Base-by-base conservation (phyloP, 805 yeast species). In the Torulaspora microellipsoides region DNA sequence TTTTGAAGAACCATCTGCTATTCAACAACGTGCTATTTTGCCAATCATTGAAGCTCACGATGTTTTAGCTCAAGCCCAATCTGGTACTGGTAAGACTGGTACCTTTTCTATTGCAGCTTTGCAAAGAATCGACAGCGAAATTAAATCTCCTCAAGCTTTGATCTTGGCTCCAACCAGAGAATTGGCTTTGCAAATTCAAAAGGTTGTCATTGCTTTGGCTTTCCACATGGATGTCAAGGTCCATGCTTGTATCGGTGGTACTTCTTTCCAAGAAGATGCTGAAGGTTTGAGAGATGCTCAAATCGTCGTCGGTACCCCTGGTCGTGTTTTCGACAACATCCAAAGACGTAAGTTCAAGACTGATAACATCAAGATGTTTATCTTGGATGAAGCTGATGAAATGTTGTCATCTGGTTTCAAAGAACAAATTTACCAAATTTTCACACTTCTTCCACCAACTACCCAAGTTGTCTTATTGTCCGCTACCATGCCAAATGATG, bases 71-170 rank as follows among this genome's bases (percentile, higher is more conserved):
- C 99, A 93, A 73, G 98, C 99, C 47, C 99, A 93, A 72, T 88
- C 96, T 30, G 99, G 99, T 70, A 93, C 99, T 38, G 99, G 99
- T 71, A 93, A 93, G 73, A 93, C 99, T 25, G 99, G 98, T 53
- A 93, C 99, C 37, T 93, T 93, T 75, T 78, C 97, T 52, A 88
- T 91, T 54, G 83, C 83, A 57, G 81, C 82, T 60, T 75, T 81
- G 61, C 83, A 80, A 69, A 77, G 77, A 69, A 77, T 89, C 48
- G 96, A 90, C 67, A 76, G 81, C 58, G 72, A 73, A 54, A 72
- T 76, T 64, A 77, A 81, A 66, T 77, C 82, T 50, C 81, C 95
- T 53, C 97, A 89, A 77, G 98, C 96, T 49, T 77, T 93, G 65
- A 88, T 93, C 56, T 77, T 91, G 56, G 91, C 96, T 45, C 98